Percentiles rank a stretch among this genome's conserved stretches.
phyloP scores from a whole-genome alignment of 352 stramenopile genomes.

The Phytopythium kandeliae region DNA sequence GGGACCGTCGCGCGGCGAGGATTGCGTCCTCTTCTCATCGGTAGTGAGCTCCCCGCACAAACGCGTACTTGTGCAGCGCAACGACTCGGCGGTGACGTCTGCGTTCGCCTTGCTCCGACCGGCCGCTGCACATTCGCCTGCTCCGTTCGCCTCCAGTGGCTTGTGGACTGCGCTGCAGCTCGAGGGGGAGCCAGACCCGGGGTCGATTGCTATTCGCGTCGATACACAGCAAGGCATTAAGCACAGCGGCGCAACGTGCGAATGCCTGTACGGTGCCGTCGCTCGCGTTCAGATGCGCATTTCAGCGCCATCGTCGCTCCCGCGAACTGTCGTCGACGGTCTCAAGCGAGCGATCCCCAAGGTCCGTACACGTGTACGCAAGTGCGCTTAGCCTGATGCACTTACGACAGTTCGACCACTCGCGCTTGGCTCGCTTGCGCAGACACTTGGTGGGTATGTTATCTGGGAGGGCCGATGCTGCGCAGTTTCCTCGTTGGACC shows the following conservation, averaged over 20 bases:
- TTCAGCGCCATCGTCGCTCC: not conserved
- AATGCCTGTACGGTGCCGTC: not conserved
- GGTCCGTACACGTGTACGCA: not conserved
- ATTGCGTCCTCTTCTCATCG: not conserved
- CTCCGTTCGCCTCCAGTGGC: not conserved
- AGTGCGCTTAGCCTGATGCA: not conserved
- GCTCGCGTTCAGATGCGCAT: not conserved
- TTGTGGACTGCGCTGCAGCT: not conserved
- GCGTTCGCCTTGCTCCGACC: slow-evolving; percentile 1
- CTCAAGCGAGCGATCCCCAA: not conserved
- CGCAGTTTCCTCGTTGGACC: not conserved
- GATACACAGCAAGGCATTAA: not conserved
- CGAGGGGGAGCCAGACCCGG: not conserved
- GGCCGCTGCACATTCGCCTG: not conserved
- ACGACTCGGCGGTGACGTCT: not conserved
- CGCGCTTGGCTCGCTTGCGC: not conserved
- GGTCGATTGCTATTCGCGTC: not conserved
- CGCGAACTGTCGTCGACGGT: not conserved
- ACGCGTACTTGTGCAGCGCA: not conserved
- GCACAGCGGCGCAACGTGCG: not conserved
- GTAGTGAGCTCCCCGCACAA: not conserved
- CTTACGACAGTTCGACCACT: not conserved
- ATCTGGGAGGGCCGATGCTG: not conserved
- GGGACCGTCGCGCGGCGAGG: not conserved
- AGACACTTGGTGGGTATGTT: not conserved